Evolutionary conservation across 106 monocot genomes (phyloP).

Genomic region (Posidonia australis): DNA sequence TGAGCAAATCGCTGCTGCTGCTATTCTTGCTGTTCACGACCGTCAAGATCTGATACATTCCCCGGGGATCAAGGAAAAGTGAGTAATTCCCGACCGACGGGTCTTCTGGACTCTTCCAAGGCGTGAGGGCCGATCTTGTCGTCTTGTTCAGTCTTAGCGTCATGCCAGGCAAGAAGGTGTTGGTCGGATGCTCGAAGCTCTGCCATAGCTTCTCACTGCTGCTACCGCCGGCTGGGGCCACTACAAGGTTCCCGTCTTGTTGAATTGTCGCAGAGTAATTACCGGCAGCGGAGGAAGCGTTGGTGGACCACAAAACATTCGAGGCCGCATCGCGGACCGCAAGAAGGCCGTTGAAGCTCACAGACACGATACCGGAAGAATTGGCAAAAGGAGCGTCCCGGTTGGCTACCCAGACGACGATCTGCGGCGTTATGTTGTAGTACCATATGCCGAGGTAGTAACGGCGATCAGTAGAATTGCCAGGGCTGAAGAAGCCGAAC

Average conservation of each 20-base stretch:
- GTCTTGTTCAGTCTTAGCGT: slow-evolving; percentile 7
- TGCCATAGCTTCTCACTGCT: not conserved
- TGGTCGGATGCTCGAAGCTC: not conserved
- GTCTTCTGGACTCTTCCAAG: slow-evolving; percentile 23
- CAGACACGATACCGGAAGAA: not conserved
- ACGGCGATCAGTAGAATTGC: not conserved
- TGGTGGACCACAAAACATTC: not conserved
- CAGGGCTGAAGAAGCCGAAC: slow-evolving; percentile 26
- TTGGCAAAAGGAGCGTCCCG: slow-evolving; percentile 11
- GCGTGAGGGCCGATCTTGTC: not conserved
- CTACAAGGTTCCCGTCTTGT: slow-evolving; percentile 19
- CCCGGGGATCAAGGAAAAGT: slow-evolving; percentile 12
- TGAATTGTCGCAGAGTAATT: not conserved
- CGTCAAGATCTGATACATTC: slow-evolving; percentile 24
- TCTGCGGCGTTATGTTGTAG: not conserved
- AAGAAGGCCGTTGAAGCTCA: slow-evolving; percentile 12
- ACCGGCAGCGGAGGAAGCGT: not conserved
- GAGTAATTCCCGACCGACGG: slow-evolving; percentile 27
- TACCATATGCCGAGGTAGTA: slow-evolving; percentile 36
- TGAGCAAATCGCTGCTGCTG: not conserved
- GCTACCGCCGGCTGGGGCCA: not conserved
- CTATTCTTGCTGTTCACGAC: not conserved
- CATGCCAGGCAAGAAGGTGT: slow-evolving; percentile 23
- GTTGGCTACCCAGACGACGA: slow-evolving; percentile 29
- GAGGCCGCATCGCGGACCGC: not conserved